Evolutionary conservation across 768 basidiomycete genomes (phyloP).

Genomic region (Suillus subalutaceus): DNA sequence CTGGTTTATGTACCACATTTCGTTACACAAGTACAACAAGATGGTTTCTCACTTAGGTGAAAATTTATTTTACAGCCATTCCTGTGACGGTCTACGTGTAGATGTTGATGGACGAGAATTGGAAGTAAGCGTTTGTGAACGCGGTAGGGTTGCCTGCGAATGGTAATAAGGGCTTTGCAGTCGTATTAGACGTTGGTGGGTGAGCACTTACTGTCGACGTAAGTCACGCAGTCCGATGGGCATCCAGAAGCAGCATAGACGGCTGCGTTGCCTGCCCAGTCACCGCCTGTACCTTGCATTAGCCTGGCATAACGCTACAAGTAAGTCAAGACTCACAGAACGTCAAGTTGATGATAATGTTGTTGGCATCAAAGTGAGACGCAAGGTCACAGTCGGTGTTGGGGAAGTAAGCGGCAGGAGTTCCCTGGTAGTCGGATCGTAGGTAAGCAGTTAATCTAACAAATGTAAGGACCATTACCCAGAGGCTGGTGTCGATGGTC

Average conservation of each 20-base stretch:
- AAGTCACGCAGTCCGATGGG: constrained; percentile 34
- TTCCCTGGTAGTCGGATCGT: constrained; percentile 24
- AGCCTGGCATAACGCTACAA: neutral
- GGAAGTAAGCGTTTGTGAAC: constrained; percentile 45
- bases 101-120: constrained; percentile 40
- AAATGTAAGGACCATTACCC: constrained; percentile 19
- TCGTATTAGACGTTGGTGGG: neutral
- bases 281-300: constrained; percentile 25
- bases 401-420: constrained; percentile 38
- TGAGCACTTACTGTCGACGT: constrained; percentile 27
- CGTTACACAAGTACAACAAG: neutral
- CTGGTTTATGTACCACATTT: neutral
- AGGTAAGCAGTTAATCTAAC: neutral
- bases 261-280: constrained; percentile 30
- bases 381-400: constrained; percentile 44
- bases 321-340: constrained; percentile 28
- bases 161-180: neutral
- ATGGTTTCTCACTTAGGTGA: neutral
- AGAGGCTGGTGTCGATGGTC: constrained; percentile 24
- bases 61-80: neutral
- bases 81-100: constrained; percentile 27
- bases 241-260: constrained; percentile 34
- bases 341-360: constrained; percentile 38
- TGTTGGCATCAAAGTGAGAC: constrained; percentile 36
- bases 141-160: constrained; percentile 39